Percentiles rank a stretch among this genome's conserved stretches.
phyloP scores from a whole-genome alignment of 164 flowering plant genomes.

The Euptelea pleiosperma region DNA sequence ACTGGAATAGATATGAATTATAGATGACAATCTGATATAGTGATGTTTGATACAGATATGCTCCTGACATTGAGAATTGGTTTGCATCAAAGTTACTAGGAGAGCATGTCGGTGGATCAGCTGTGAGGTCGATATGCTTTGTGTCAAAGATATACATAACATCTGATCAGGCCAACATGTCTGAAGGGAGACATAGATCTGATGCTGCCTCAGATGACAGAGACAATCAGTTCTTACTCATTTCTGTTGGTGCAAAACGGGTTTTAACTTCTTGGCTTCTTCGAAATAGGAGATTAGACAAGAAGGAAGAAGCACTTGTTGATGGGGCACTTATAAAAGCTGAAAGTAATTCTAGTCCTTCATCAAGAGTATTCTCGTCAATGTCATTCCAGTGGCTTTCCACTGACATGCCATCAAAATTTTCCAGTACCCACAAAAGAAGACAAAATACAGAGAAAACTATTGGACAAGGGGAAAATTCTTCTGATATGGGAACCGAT shows the following conservation, averaged over 20 bases:
- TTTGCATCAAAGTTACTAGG: constrained; percentile 79
- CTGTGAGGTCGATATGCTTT: constrained; percentile 80
- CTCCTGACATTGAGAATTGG: constrained; percentile 48
- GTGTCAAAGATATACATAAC: constrained; percentile 52
- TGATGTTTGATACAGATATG: constrained; percentile 43
- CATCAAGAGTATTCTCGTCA: constrained; percentile 32
- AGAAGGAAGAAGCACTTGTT: constrained; percentile 23
- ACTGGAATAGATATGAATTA: not conserved
- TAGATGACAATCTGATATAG: constrained; percentile 11
- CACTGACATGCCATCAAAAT: constrained; percentile 81
- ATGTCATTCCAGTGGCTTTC: constrained; percentile 94
- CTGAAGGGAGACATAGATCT: constrained; percentile 15
- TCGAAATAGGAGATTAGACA: constrained; percentile 25
- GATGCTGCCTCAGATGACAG: constrained; percentile 21
- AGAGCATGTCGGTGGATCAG: constrained; percentile 98
- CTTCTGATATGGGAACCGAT: constrained; percentile 16
- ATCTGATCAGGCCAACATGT: constrained; percentile 15
- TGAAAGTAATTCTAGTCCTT: constrained; percentile 18
- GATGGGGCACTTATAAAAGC: constrained; percentile 7
- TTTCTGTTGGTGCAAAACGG: constrained; percentile 95
- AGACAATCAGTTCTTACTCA: constrained; percentile 52
- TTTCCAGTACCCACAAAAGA: constrained; percentile 29
- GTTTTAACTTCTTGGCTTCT: constrained; percentile 88
- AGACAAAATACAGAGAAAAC: constrained; percentile 16
- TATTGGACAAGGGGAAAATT: constrained; percentile 14